A percentile compares a stretch with the other conserved stretches of the same genome.
phyloP scores from a whole-genome alignment of 148 eudicot species.

The Cornus controversa region DNA sequence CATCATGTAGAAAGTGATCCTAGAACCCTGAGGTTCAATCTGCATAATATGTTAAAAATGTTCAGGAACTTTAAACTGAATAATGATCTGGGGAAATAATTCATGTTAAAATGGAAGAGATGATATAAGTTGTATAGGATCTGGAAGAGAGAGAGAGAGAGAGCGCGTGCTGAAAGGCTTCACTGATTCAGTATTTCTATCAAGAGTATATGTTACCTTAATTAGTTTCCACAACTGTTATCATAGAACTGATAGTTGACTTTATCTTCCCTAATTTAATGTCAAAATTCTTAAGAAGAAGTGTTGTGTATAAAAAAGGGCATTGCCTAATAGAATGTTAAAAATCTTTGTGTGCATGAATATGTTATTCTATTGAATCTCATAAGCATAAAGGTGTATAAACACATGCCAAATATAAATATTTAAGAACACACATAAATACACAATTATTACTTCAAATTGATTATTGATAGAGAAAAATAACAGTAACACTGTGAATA shows the following conservation, averaged over 20 bases:
- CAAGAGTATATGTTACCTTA: no score
- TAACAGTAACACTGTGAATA: background rate
- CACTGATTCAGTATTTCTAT: no score
- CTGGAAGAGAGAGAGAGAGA: no score
- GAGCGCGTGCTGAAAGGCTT: no score
- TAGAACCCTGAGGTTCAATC: constrained; percentile 25
- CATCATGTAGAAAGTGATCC: constrained; percentile 21
- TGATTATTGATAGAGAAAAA: background rate
- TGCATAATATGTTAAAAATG: constrained; percentile 16
- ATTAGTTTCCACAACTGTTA: background rate
- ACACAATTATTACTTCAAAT: background rate
- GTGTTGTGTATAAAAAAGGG: background rate
- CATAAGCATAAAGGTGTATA: background rate
- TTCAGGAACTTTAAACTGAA: background rate
- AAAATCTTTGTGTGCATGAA: background rate
- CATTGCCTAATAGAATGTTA: background rate
- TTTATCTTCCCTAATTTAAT: background rate
- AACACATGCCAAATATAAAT: no score
- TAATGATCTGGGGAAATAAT: background rate
- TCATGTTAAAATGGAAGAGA: no score
- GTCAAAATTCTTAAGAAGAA: background rate
- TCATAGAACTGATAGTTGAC: background rate
- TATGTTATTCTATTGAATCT: no score
- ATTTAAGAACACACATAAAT: background rate
- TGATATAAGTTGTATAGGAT: no score